Conservation (phyloP, 2,329 filamentous ascomycete genomes). For the Verticillium klebahnii region DNA sequence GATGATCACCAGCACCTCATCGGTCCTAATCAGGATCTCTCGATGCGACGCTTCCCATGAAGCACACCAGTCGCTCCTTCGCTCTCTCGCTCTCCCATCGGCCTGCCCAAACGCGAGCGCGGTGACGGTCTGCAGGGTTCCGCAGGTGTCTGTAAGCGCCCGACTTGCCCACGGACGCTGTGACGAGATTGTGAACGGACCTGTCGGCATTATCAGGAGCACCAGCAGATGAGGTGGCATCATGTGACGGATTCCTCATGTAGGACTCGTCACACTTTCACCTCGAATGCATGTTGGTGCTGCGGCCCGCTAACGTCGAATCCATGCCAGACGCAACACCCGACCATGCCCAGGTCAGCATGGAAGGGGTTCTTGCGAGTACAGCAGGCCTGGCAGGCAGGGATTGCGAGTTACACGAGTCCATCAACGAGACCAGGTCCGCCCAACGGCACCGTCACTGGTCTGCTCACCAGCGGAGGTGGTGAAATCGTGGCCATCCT, state of each 20-base stretch:
- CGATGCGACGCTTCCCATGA: no score
- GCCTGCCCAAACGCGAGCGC: no score
- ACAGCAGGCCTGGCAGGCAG: not conserved
- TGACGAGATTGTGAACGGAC: not conserved
- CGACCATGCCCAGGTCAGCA: not conserved
- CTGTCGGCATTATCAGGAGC: no score
- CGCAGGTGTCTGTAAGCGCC: not conserved
- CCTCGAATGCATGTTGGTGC: not conserved
- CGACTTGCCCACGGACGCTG: not conserved
- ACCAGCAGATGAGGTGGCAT: not conserved
- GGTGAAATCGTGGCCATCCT: no score
- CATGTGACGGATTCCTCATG: not conserved
- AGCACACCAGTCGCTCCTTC: no score
- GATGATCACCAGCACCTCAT: no score
- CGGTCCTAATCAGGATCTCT: no score
- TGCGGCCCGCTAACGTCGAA: not conserved
- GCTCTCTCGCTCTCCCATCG: no score
- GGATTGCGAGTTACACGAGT: not conserved
- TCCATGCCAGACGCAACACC: not conserved
- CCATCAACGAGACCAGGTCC: not conserved
- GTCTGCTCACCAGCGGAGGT: no score
- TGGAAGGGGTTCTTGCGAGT: not conserved
- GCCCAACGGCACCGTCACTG: no score
- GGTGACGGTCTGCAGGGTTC: no score
- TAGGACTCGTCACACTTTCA: not conserved